Evolutionary conservation across 140 eudicot genomes (phyloP), one percentile per base, ranked within the genome.

Genomic region (Flaveria floridana): DNA sequence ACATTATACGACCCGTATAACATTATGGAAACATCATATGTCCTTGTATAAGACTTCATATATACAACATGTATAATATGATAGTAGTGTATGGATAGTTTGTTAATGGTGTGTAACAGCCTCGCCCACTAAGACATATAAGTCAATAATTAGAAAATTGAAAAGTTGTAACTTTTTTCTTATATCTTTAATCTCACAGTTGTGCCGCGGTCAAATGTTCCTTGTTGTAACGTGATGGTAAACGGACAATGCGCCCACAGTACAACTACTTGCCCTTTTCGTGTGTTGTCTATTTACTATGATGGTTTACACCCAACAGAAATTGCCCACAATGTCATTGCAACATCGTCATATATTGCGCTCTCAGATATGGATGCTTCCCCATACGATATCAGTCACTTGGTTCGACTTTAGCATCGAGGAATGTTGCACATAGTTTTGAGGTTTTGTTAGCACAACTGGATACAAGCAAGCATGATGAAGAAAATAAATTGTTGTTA

Each of bases 301-400:
- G 89, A 87, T 23, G 73, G 28, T 46, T 76, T 67, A 20, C 84
- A 79, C 55, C 78, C 85, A 0, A 50, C 86, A 2, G 84, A 80
- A 30, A 48, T 56, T 15, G 65, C 48, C 8, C 81, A 82, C 50
- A 10, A 6, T 6, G 41, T 57, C 1, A 15, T 76, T 15, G 87
- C 79, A 26, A 6, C 13, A 11, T 70, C 87, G 42, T 71, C 89
- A 0, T 88, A 79, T 58, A 16, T 16, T 3, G 81, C 91, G 14
- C 18, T 23, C 12, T 51, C 73, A 5, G 70, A 73, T 5, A 20
- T 77, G 7, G 86, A 86, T 71, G 82, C 85, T 34, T 86, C 74
- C 18, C 95, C 89, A 6, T 39, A 58, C n/a, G 89, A 87, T 72
- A 74, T 84, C 19, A 61, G 76, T 48, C 85, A 62, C 44, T 80